Percentiles rank a stretch among this genome's conserved stretches.
Evolutionary conservation across 2,329 filamentous ascomycete species (phyloP).

Genomic region (Xylariaceae sp.): DNA sequence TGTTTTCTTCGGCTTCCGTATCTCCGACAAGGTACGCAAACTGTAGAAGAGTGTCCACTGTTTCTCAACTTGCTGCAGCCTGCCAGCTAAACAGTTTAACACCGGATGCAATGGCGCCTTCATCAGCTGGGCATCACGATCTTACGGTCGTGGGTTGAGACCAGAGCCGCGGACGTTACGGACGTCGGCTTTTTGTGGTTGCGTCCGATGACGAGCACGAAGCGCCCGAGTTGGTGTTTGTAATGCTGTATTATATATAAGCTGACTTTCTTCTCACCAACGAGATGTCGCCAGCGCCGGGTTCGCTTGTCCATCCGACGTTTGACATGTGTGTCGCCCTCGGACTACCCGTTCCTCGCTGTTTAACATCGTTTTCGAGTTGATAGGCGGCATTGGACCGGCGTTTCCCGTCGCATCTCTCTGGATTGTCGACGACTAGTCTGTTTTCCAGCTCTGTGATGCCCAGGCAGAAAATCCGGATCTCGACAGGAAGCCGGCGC

Average conservation of each 20-base stretch:
- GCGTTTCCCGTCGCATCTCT: conserved; percentile 47
- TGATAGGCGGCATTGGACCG: conserved; percentile 42
- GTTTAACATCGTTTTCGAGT: conserved; percentile 58
- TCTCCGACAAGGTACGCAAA: no score
- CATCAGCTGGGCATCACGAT: conserved; percentile 54
- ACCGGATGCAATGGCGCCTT: conserved; percentile 49
- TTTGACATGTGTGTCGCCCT: conserved; percentile 59
- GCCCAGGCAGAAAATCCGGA: conserved; percentile 27
- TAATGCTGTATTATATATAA: conserved; percentile 36
- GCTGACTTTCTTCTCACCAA: conserved; percentile 47
- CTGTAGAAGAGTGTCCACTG: conserved; percentile 45
- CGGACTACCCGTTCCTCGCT: conserved; percentile 59
- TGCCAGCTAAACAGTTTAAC: conserved; percentile 53
- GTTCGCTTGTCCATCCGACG: conserved; percentile 53
- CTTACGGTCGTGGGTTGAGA: conserved; percentile 44
- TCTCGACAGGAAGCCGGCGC: conserved; percentile 38
- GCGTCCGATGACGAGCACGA: conserved; percentile 48
- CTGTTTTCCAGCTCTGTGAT: conserved; percentile 22
- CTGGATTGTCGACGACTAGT: conserved; percentile 28
- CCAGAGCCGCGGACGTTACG: conserved; percentile 41
- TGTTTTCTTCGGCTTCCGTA: no score
- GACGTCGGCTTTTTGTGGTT: conserved; percentile 53
- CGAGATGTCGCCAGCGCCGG: conserved; percentile 48
- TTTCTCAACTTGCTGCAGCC: conserved; percentile 44
- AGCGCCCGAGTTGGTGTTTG: conserved; percentile 52